A percentile compares a stretch with the other conserved stretches of the same genome.
These are phyloP conservation scores for Fomitopsis pinicola DNA, from an alignment of 1,284 basidiomycete species.

Conservation along the genomic window DNA sequence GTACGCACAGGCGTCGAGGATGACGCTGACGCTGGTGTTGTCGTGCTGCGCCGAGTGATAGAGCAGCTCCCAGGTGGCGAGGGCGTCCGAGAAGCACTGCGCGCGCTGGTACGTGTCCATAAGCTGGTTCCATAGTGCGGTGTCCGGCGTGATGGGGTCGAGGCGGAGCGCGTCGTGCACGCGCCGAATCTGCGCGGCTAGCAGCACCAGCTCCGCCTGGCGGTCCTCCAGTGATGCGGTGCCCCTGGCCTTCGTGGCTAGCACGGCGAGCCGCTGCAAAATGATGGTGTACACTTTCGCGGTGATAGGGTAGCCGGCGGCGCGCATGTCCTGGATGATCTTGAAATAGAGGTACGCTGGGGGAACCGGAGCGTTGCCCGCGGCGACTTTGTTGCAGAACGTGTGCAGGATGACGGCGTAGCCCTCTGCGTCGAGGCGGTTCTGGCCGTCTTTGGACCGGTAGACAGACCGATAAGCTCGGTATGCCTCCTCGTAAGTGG, in stretches of 20 bases:
- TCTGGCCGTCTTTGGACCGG: slow-evolving; percentile 27
- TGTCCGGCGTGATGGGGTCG: slow-evolving; percentile 75
- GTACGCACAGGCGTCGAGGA: slow-evolving; percentile 80
- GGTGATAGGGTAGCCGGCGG: slow-evolving; percentile 54
- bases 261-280: slow-evolving; percentile 49
- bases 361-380: slow-evolving; percentile 22
- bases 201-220: slow-evolving; percentile 3
- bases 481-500: slow-evolving; percentile 55
- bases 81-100: slow-evolving; percentile 66
- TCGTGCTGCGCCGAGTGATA: slow-evolving; percentile 56
- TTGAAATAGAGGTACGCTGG: slow-evolving; percentile 58
- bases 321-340: slow-evolving; percentile 83
- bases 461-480: slow-evolving; percentile 49
- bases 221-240: slow-evolving; percentile 20
- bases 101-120: slow-evolving; percentile 88
- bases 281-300: slow-evolving; percentile 70
- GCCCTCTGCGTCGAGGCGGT: slow-evolving; percentile 48
- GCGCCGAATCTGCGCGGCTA: slow-evolving; percentile 53
- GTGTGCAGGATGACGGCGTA: slow-evolving; percentile 59
- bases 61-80: slow-evolving; percentile 80
- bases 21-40: slow-evolving; percentile 71
- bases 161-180: slow-evolving; percentile 78
- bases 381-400: slow-evolving; percentile 49
- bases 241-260: slow-evolving; percentile 32
- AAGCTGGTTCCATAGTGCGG: slow-evolving; percentile 78